A percentile compares a stretch with the other conserved stretches of the same genome.
These are phyloP conservation scores for Fagus crenata DNA, from an alignment of 306 rosid species.

Conservation along the genomic window DNA sequence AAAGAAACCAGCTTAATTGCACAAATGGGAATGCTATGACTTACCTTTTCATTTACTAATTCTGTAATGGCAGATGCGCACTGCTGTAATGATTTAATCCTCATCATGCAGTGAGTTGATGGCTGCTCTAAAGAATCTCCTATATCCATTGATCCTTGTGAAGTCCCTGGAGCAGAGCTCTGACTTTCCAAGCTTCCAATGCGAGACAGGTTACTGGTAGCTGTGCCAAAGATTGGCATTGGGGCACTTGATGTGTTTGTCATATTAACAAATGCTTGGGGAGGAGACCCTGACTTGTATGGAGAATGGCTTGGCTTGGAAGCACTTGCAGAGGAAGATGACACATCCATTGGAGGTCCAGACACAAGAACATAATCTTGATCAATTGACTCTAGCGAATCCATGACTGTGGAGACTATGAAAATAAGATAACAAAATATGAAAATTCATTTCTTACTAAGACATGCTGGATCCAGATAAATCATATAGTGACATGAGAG, in stretches of 20 bases:
- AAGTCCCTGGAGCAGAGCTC: conserved; percentile 86
- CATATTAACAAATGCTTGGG: conserved; percentile 46
- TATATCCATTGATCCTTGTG: conserved; percentile 75
- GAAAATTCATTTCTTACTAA: conserved; percentile 11
- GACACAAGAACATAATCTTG: conserved; percentile 97
- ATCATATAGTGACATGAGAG: conserved; percentile 24
- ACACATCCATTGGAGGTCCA: conserved; percentile 72
- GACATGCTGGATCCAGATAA: conserved; percentile 24
- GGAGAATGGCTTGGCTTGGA: conserved; percentile 61
- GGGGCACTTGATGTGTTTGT: conserved; percentile 65
- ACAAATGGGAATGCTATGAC: conserved; percentile 17
- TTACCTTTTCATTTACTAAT: conserved; percentile 80
- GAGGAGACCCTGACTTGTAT: conserved; percentile 53
- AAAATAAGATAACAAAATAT: conserved; percentile 25
- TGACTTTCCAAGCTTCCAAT: conserved; percentile 88
- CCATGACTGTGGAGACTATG: conserved; percentile 56
- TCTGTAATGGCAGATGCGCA: conserved; percentile 77
- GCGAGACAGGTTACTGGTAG: conserved; percentile 47
- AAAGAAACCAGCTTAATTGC: conserved; percentile 2
- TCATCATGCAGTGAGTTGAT: conserved; percentile 69
- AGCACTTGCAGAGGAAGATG: conserved; percentile 62
- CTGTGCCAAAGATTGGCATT: conserved; percentile 65
- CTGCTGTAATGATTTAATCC: conserved; percentile 79
- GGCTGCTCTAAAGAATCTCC: conserved; percentile 77
- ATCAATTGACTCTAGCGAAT: conserved; percentile 75